Base-by-base conservation (phyloP, 73 alveolate species). In the Urostyla sp. region DNA sequence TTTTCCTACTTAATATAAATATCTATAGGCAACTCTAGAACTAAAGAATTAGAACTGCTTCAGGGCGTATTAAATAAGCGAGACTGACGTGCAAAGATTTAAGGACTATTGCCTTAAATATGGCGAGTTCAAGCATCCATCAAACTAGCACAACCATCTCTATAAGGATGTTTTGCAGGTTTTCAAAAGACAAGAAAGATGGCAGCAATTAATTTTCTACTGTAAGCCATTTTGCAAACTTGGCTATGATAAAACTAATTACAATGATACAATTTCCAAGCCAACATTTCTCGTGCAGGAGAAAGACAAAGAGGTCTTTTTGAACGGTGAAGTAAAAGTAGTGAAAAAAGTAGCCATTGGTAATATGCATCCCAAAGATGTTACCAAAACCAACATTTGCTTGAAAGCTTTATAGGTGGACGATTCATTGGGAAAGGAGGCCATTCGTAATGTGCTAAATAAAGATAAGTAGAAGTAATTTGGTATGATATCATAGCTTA, bases 251-350 rank as follows among this genome's bases (percentile, higher is more conserved):
- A 48, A 73, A 74, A 73, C 32, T 30, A 40, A 40, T 23, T 81
- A 81, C 46, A 44, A 27, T 24, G 91, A 81, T 20, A 81, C 83
- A 5, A 67, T 81, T 2, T 67, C 91, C 30, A 81, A 67, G 46
- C 91, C 91, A 0, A 32, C 85, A 7, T 81, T 67, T 49, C 52
- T 81, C 45, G 49, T 67, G 55, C 48, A 67, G 0, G 80, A 67
- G 54, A 67, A 81, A 48, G 91, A 81, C 43, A 67, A 67, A 53
- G 82, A 67, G n/a, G 80, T 81, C 15, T 81, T 51, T 59, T 48
- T 81, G 20, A 81, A 81, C 35, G 91, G 91, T 5, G 91, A 81
- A 81, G 85, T 81, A 11, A 67, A 61, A 44, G 53, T 16, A 15
- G 16, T 52, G 59, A 81, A 54, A 27, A 75, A 73, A 21, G 60